Conservation (phyloP, 345 rosid species). For the Brassica nigra region DNA sequence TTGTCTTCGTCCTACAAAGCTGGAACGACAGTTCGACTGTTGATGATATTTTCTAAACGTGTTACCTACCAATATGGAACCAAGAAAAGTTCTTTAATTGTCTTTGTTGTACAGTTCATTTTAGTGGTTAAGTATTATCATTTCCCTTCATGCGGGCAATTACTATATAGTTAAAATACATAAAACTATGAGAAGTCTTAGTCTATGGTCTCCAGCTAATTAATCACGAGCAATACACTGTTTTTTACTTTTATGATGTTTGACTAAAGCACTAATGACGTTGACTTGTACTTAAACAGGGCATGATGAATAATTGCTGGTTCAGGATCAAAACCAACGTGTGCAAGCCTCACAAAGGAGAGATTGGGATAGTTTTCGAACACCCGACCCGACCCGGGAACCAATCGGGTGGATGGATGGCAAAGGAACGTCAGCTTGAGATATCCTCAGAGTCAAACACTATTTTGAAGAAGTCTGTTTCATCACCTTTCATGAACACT, state of each 20-base stretch:
- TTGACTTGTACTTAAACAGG: conserved; percentile 45
- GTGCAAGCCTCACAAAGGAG: conserved; percentile 81
- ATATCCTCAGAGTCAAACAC: conserved; percentile 47
- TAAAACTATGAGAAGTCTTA: neutral
- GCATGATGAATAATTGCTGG: conserved; percentile 99
- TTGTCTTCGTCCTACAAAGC: neutral
- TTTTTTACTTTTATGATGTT: neutral
- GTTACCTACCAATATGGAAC: neutral
- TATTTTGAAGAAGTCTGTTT: conserved; percentile 72
- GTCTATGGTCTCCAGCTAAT: neutral
- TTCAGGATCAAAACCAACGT: conserved; percentile 73
- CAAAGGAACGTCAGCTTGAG: conserved; percentile 70
- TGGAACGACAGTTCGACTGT: neutral
- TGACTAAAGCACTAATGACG: neutral
- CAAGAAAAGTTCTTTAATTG: neutral
- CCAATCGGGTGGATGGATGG: conserved; percentile 99
- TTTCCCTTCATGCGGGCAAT: neutral
- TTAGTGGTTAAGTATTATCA: neutral
- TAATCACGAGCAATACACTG: neutral
- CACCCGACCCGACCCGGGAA: conserved; percentile 89
- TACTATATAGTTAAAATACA: neutral
- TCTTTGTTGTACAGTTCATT: neutral
- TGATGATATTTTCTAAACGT: conserved; percentile 1
- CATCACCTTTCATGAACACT: conserved; percentile 85
- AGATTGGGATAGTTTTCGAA: conserved; percentile 85